phyloP scores from a whole-genome alignment of 2,329 filamentous ascomycete genomes.

The Monilinia polystroma region DNA sequence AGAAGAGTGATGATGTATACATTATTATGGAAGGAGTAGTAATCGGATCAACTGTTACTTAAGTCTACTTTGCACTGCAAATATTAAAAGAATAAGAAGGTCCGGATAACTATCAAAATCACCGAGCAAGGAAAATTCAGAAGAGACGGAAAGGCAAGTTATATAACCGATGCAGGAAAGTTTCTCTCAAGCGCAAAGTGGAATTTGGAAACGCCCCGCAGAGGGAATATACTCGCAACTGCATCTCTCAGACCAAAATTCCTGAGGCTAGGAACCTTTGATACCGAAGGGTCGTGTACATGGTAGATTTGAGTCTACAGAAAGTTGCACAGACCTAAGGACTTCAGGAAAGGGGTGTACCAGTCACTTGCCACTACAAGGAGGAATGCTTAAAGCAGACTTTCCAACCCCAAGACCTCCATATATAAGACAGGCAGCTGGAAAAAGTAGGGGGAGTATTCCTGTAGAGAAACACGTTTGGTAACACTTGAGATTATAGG shows the following conservation, averaged over 20 bases:
- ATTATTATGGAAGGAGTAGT: conserved; percentile 15
- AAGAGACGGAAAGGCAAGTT: background rate
- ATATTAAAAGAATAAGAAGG: conserved; percentile 7
- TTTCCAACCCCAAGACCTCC: background rate
- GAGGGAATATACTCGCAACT: background rate
- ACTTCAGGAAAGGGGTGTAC: background rate
- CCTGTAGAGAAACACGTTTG: background rate
- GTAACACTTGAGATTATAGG: background rate
- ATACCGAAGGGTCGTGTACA: background rate
- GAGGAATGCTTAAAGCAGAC: background rate
- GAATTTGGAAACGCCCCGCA: conserved; percentile 12
- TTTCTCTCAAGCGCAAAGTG: background rate
- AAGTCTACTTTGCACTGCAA: conserved; percentile 18
- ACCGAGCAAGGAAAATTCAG: conserved; percentile 1
- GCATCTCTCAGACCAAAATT: background rate
- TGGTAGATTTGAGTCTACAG: background rate
- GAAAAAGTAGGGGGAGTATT: background rate
- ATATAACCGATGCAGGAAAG: conserved; percentile 3
- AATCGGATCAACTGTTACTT: conserved; percentile 22
- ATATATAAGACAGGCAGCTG: background rate
- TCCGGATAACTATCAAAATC: conserved; percentile 15
- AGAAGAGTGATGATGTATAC: conserved; percentile 19
- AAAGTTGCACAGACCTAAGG: conserved; percentile 1
- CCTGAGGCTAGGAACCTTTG: background rate
- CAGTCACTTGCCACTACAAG: background rate